Evolutionary conservation across 2,329 filamentous ascomycete genomes (phyloP).

Genomic region (Colletotrichum ledebouriae): DNA sequence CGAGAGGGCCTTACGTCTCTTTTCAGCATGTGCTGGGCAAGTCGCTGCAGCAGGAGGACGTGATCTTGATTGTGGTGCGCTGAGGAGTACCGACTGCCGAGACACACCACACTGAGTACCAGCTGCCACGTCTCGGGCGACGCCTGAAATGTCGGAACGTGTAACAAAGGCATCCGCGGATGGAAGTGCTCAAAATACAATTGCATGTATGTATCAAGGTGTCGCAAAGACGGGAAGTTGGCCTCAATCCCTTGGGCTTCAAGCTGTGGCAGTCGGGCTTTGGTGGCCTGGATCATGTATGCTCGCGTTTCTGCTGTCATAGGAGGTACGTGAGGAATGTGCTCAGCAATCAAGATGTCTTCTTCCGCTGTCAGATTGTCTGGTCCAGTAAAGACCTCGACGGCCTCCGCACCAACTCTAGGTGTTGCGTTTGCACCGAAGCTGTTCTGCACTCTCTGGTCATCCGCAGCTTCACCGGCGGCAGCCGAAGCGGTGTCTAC

Average conservation of each 20-base stretch:
- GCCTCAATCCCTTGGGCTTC: not conserved
- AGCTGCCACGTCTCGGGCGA: not conserved
- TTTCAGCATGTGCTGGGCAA: not conserved
- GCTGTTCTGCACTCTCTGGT: not conserved
- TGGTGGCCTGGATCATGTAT: not conserved
- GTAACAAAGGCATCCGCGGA: not conserved
- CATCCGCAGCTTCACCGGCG: not conserved
- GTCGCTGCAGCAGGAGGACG: not conserved
- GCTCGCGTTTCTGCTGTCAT: not conserved
- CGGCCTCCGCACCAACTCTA: no score
- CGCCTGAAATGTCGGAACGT: not conserved
- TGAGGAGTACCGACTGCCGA: not conserved
- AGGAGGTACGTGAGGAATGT: not conserved
- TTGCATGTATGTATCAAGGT: constrained; percentile 2
- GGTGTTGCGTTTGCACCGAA: no score
- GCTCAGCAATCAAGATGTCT: not conserved
- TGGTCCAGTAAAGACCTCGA: not conserved
- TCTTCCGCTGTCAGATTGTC: not conserved
- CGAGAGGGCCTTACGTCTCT: not conserved
- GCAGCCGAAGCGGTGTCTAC: not conserved
- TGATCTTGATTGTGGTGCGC: not conserved
- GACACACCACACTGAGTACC: not conserved
- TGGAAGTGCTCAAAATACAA: not conserved
- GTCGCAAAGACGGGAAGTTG: constrained; percentile 1
- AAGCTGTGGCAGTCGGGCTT: not conserved